phyloP scores from a whole-genome alignment of 495 filamentous ascomycete species.

The Neurospora sp. region DNA sequence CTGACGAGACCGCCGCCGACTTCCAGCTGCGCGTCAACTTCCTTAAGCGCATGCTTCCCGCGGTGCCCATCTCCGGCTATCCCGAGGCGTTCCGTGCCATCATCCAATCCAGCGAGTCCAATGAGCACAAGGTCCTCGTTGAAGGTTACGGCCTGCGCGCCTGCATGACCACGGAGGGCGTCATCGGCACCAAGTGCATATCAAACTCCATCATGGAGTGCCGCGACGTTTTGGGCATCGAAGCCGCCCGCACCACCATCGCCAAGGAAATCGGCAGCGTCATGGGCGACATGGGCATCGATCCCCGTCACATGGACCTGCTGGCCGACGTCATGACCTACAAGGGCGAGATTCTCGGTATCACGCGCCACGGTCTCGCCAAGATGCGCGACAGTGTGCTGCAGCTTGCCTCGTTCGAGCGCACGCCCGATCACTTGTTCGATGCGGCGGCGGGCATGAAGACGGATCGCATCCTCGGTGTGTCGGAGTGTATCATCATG shows the following conservation, averaged over 20 bases:
- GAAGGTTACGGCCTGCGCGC: slow-evolving; percentile 85
- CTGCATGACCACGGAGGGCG: slow-evolving; percentile 87
- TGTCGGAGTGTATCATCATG: slow-evolving; percentile 97
- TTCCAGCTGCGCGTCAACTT: slow-evolving; percentile 73
- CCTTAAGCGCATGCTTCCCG: slow-evolving; percentile 70
- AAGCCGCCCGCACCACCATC: slow-evolving; percentile 82
- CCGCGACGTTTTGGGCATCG: slow-evolving; percentile 88
- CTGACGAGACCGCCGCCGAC: slow-evolving; percentile 48
- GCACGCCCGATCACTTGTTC: slow-evolving; percentile 95
- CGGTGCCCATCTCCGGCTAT: slow-evolving; percentile 76
- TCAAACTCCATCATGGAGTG: slow-evolving; percentile 91
- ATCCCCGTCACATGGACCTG: slow-evolving; percentile 96
- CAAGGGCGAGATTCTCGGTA: slow-evolving; percentile 95
- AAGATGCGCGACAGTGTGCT: slow-evolving; percentile 96
- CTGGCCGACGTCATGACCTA: slow-evolving; percentile 99
- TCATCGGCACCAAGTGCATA: slow-evolving; percentile 58
- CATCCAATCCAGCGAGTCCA: slow-evolving; percentile 54
- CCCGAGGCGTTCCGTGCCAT: slow-evolving; percentile 78
- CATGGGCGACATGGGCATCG: slow-evolving; percentile 90
- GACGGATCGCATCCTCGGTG: slow-evolving; percentile 79
- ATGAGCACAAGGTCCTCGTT: slow-evolving; percentile 65
- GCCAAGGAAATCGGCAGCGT: slow-evolving; percentile 68
- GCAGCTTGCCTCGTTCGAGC: slow-evolving; percentile 95
- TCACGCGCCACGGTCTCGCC: slow-evolving; percentile 88
- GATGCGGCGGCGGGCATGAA: slow-evolving; percentile 89